Conservation (phyloP, 2,329 filamentous ascomycete genomes). For the Fusarium solani-melongenae region DNA sequence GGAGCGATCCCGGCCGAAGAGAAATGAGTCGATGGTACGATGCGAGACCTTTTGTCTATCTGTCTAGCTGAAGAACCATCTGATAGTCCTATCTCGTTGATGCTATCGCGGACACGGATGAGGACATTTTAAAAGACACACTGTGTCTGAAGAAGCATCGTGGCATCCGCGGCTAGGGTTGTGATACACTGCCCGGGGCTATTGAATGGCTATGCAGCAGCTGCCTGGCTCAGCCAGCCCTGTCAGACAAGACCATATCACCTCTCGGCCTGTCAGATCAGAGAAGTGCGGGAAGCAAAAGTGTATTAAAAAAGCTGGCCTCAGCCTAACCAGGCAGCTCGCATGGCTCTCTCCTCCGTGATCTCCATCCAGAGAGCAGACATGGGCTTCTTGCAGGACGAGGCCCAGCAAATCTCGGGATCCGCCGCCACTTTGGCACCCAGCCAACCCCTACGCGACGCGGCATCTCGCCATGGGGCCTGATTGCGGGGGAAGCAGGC, state of each 20-base stretch:
- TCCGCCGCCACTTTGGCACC: slow-evolving; percentile 16
- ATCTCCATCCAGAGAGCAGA: not conserved
- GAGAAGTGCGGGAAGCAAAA: not conserved
- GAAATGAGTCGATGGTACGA: slow-evolving; percentile 33
- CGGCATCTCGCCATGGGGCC: slow-evolving; percentile 15
- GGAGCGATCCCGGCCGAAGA: not conserved
- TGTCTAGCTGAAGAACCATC: not conserved
- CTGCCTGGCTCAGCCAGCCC: slow-evolving; percentile 32
- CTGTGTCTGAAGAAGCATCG: slow-evolving; percentile 15
- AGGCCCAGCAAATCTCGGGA: slow-evolving; percentile 9
- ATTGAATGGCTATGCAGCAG: slow-evolving; percentile 13
- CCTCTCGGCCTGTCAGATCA: slow-evolving; percentile 3
- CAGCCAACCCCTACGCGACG: slow-evolving; percentile 13
- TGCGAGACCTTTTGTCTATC: not conserved
- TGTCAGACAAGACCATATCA: slow-evolving; percentile 6
- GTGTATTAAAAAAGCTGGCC: slow-evolving; percentile 9
- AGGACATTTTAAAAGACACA: slow-evolving; percentile 11
- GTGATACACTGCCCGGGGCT: not conserved
- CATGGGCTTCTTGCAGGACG: not conserved
- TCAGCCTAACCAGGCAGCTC: slow-evolving; percentile 17
- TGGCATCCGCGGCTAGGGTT: not conserved
- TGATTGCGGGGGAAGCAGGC: slow-evolving; percentile 38
- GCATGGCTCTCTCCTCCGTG: not conserved
- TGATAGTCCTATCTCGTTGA: not conserved
- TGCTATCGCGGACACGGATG: not conserved